Conservation (phyloP, 106 monocot genomes). For the Triglochin maritima region DNA sequence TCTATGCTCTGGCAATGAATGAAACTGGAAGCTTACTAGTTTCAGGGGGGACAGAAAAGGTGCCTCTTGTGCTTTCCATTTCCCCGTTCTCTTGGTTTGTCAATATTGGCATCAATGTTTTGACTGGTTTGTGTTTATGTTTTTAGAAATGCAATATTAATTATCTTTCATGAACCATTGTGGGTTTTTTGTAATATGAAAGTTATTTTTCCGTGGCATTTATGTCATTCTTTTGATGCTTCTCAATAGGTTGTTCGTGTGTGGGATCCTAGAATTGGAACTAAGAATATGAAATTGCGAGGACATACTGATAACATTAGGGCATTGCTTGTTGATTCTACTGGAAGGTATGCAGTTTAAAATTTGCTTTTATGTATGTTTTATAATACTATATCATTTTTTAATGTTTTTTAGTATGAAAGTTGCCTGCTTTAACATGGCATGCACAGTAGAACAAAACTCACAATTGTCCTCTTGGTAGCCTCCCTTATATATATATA, state of each 20-base stretch:
- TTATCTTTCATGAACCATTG: neutral
- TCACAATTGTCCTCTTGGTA: no score
- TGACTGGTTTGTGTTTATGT: no score
- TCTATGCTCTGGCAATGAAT: slow-evolving; percentile 98
- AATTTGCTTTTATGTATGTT: neutral
- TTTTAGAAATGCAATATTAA: no score
- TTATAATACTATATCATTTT: neutral
- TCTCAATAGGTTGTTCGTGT: slow-evolving; percentile 73
- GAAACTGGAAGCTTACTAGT: slow-evolving; percentile 79
- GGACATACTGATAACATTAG: slow-evolving; percentile 97
- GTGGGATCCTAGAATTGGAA: slow-evolving; percentile 97
- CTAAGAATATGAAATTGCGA: slow-evolving; percentile 94
- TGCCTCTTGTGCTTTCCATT: slow-evolving; percentile 9
- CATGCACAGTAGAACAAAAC: no score
- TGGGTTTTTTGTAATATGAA: neutral
- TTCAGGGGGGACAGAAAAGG: slow-evolving; percentile 99
- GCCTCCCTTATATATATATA: no score
- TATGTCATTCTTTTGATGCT: neutral
- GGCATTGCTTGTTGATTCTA: slow-evolving; percentile 85
- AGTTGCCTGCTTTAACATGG: no score
- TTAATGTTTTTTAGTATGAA: neutral
- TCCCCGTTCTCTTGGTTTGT: neutral
- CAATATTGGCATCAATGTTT: no score
- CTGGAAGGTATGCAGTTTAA: slow-evolving; percentile 54
- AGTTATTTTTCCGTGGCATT: neutral